Evolutionary conservation across 345 rosid genomes (phyloP), one percentile per base, ranked within the genome.

Genomic region (Carallia brachiata): DNA sequence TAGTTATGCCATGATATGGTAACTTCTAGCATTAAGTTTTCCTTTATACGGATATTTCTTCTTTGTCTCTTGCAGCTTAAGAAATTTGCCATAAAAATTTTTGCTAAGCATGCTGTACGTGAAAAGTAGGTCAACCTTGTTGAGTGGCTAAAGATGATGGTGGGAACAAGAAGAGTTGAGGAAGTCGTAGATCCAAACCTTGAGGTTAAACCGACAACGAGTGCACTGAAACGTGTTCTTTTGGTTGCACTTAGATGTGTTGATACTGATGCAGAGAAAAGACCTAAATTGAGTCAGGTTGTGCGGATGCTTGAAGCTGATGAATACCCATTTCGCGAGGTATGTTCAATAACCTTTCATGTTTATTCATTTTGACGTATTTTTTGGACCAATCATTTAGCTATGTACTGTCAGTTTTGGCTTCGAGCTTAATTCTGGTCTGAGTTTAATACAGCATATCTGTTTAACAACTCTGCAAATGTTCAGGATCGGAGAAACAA

Each of bases 111-210:
- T 65, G 27, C 48, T 48, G 2, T 66, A 15, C 70, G 61, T 39
- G 36, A 15, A 47, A 78, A 73, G 58, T 78, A 94, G 98, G 95
- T 94, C 59, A 90, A 90, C 79, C 97, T 94, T 61, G 96, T 94
- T 39, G 97, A 91, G 80, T 94, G 98, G 97, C 81, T 94, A 37
- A 94, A 94, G 86, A 82, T 87, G 86, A 94, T 94, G 98, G 93
- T 94, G 67, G 97, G 97, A 58, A 88, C 90, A 62, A 88, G 89
- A 84, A 87, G 95, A 85, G 90, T 91, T 5, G 96, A 94, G 81
- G 98, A 94, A 84, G 96, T 94, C 17, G 85, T 84, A 73, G 98
- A 94, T 75, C 90, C 89, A 28, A 84, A 68, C 63, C 88, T 91
- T 61, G 96, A 90, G 81, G 83, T 79, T 66, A 90, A 84, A 72